Conservation (phyloP, 768 basidiomycete species). For the Lactifluus echinatus region DNA sequence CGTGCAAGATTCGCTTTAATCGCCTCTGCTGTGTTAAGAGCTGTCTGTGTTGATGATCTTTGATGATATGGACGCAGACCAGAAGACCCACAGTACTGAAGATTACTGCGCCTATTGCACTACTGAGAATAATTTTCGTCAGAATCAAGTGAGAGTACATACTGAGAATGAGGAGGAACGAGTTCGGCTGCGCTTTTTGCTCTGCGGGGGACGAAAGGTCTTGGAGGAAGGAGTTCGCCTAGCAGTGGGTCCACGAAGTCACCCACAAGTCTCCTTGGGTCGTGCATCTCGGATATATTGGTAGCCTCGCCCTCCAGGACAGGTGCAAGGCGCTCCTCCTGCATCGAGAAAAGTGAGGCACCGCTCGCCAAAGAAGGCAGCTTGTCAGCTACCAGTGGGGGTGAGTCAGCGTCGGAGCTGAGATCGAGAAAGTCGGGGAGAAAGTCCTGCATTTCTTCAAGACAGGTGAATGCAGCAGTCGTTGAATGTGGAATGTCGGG, state of each 20-base stretch:
- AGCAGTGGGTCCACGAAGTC: not conserved
- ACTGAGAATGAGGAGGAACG: not conserved
- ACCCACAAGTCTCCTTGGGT: not conserved
- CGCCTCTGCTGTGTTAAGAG: not conserved
- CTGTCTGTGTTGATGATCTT: not conserved
- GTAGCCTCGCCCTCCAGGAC: constrained; percentile 1
- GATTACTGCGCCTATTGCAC: not conserved
- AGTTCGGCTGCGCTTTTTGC: constrained; percentile 12
- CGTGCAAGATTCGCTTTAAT: not conserved
- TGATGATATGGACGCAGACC: not conserved
- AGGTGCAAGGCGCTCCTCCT: not conserved
- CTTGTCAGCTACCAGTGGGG: not conserved
- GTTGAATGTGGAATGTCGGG: not conserved
- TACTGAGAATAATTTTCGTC: not conserved
- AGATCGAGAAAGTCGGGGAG: constrained; percentile 21
- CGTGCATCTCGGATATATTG: not conserved
- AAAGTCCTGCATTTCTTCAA: constrained; percentile 9
- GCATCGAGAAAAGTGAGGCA: not conserved
- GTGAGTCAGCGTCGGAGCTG: not conserved
- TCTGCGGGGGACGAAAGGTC: constrained; percentile 4
- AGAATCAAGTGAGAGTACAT: not conserved
- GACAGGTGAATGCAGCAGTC: not conserved
- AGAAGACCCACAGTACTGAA: not conserved
- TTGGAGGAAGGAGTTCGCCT: not conserved
- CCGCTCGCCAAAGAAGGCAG: not conserved